Evolutionary conservation across 768 basidiomycete genomes (phyloP).

Genomic region (Chlorophyllum brunneum): DNA sequence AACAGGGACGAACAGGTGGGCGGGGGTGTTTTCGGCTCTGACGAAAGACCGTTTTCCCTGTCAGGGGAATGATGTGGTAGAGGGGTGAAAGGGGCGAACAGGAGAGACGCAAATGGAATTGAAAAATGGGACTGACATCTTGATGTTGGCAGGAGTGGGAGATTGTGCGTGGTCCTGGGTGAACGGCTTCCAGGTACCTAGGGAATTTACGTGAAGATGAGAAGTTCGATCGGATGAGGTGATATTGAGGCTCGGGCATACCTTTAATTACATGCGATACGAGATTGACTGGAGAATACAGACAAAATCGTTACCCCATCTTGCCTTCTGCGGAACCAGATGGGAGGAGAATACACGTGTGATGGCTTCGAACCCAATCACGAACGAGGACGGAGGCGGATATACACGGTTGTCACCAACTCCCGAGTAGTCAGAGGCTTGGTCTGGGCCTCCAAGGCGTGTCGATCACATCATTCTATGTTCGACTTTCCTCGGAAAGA

Average conservation of each 20-base stretch:
- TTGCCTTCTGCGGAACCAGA: conserved; percentile 19
- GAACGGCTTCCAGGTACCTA: conserved; percentile 8
- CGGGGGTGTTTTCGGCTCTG: background rate
- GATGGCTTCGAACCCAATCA: background rate
- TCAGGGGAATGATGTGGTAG: conserved; percentile 3
- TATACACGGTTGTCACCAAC: conserved; percentile 1
- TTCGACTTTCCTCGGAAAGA: conserved; percentile 14
- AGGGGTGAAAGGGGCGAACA: background rate
- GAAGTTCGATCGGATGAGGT: conserved; percentile 11
- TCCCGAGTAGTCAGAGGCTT: background rate
- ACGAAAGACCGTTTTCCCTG: background rate
- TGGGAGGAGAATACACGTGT: conserved; percentile 9
- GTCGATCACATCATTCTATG: conserved; percentile 16
- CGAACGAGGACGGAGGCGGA: background rate
- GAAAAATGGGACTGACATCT: conserved; percentile 6
- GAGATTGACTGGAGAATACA: conserved; percentile 4
- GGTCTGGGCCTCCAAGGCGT: conserved; percentile 12
- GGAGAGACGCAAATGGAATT: background rate
- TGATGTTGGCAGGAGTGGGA: conserved; percentile 10
- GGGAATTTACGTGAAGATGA: conserved; percentile 10
- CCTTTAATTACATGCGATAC: background rate
- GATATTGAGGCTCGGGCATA: conserved; percentile 9
- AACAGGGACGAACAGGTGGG: background rate
- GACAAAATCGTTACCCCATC: conserved; percentile 2
- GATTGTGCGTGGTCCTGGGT: conserved; percentile 7